Percentiles rank a stretch among this genome's conserved stretches.
Conservation (phyloP, 2,329 filamentous ascomycete genomes). For the Sporothrix curviconia region DNA sequence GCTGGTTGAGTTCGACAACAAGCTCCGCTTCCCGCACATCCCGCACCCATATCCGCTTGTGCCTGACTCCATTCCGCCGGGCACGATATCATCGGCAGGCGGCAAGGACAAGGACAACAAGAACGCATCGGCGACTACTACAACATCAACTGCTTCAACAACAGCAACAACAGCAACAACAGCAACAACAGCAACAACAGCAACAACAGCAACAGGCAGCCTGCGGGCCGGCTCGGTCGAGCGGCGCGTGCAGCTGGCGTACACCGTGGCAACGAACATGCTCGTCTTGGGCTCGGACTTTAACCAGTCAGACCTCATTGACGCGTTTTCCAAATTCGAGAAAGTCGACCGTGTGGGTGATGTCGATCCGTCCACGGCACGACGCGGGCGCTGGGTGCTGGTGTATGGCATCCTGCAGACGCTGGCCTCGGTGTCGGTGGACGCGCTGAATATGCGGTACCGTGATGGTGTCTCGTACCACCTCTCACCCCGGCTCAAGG, state of each 20-base stretch:
- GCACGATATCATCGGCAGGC: constrained; percentile 6
- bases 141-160: constrained; percentile 18
- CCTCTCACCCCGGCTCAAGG: constrained; percentile 47
- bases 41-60: constrained; percentile 61
- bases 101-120: constrained; percentile 20
- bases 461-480: constrained; percentile 50
- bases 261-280: constrained; percentile 55
- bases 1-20: constrained; percentile 58
- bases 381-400: constrained; percentile 54
- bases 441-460: constrained; percentile 47
- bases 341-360: constrained; percentile 45
- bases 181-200: too few species aligned
- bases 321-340: constrained; percentile 50
- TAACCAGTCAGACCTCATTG: constrained; percentile 47
- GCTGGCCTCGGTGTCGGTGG: constrained; percentile 52
- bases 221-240: constrained; percentile 34
- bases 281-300: constrained; percentile 49
- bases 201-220: too few species aligned
- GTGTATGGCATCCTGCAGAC: constrained; percentile 56
- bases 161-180: too few species aligned
- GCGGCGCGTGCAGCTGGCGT: constrained; percentile 48
- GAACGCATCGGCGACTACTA: constrained; percentile 20
- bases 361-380: constrained; percentile 48
- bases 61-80: constrained; percentile 43
- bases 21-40: constrained; percentile 56